Conservation (phyloP, 2,329 filamentous ascomycete species). For the Cucurbitaria berberidis region DNA sequence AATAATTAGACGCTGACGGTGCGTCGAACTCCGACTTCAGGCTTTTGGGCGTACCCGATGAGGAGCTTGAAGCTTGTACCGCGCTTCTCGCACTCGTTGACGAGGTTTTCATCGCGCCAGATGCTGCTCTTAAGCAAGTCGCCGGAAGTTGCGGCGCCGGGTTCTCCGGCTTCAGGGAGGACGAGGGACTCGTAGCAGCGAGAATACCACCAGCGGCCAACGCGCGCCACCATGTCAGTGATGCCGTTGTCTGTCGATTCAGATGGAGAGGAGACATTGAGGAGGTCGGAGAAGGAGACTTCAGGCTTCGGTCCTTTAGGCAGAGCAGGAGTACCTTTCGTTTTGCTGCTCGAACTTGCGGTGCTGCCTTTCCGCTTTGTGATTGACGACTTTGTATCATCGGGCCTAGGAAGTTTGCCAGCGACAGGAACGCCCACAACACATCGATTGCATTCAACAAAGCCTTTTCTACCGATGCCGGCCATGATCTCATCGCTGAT, state of each 20-base stretch:
- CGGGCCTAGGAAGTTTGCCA: conserved; percentile 50
- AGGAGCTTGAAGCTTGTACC: conserved; percentile 88
- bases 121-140: conserved; percentile 65
- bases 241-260: conserved; percentile 77
- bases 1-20: conserved; percentile 57
- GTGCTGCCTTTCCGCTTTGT: conserved; percentile 38
- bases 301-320: conserved; percentile 36
- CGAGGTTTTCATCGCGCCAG: conserved; percentile 76
- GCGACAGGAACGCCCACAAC: conserved; percentile 78
- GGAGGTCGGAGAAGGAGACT: conserved; percentile 47
- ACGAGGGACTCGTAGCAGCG: conserved; percentile 83
- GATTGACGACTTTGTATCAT: conserved; percentile 29
- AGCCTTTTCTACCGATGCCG: conserved; percentile 71
- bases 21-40: conserved; percentile 56
- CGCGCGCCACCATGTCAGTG: conserved; percentile 87
- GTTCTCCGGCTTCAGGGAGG: conserved; percentile 44
- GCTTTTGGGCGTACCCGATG: conserved; percentile 89
- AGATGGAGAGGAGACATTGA: conserved; percentile 39
- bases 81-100: conserved; percentile 85
- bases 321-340: conserved; percentile 14
- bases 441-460: conserved; percentile 75
- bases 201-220: conserved; percentile 96
- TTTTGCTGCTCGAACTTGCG: conserved; percentile 30
- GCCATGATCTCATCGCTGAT: conserved; percentile 65
- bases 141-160: conserved; percentile 41